Conservation (phyloP, 2,329 filamentous ascomycete genomes). For the Sporothrix mexicana region DNA sequence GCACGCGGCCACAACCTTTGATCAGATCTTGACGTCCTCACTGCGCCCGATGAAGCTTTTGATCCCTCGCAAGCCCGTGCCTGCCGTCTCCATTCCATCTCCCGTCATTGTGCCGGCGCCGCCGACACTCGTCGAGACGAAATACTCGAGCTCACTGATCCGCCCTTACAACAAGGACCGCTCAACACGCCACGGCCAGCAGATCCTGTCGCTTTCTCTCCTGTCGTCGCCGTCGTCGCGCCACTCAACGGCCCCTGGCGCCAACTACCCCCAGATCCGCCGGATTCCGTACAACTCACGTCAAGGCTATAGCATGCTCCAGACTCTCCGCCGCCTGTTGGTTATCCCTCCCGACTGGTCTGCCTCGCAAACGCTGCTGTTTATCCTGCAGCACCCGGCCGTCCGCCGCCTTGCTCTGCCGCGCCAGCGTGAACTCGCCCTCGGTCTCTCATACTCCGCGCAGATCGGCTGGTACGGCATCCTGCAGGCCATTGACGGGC, state of each 20-base stretch:
- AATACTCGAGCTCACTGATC: background rate
- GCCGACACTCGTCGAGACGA: background rate
- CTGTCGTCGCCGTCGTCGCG: background rate
- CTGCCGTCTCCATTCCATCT: background rate
- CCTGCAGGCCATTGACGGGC: conserved; percentile 10
- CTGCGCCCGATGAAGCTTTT: background rate
- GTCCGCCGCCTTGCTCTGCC: conserved; percentile 25
- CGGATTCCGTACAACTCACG: conserved; percentile 27
- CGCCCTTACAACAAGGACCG: background rate
- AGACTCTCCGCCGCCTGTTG: conserved; percentile 24
- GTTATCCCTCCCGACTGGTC: conserved; percentile 21
- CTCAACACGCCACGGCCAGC: background rate
- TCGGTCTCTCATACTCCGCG: background rate
- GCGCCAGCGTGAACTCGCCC: background rate
- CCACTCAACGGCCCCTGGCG: background rate
- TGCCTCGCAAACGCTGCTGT: conserved; percentile 22
- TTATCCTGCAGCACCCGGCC: conserved; percentile 31
- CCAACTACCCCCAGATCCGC: background rate
- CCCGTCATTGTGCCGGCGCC: background rate
- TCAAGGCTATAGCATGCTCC: conserved; percentile 21
- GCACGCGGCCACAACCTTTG: background rate
- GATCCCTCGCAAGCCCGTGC: background rate
- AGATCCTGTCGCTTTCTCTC: background rate
- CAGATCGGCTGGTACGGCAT: conserved; percentile 32
- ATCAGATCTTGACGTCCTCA: background rate